Conservation (phyloP, 306 rosid species). For the Cucurbita maxima region DNA sequence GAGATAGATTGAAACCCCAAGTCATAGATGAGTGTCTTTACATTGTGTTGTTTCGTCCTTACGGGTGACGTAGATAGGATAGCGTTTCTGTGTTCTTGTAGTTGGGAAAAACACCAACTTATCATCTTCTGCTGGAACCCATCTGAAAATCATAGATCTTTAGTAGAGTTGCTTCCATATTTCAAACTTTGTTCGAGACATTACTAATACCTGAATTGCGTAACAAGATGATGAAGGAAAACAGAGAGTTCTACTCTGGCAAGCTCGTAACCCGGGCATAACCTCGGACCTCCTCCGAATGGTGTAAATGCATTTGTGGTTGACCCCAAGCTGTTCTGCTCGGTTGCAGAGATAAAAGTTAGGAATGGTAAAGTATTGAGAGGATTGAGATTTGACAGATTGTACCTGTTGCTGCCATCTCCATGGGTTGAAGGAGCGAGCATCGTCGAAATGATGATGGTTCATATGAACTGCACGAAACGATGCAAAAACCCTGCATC, state of each 20-base stretch:
- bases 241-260: conserved; percentile 83
- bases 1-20: neutral
- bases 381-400: neutral
- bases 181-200: neutral
- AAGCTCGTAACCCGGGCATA: conserved; percentile 90
- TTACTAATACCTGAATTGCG: conserved; percentile 48
- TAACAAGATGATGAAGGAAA: conserved; percentile 74
- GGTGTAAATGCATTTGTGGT: conserved; percentile 58
- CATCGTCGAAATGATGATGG: conserved; percentile 68
- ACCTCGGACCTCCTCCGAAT: conserved; percentile 81
- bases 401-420: conserved; percentile 76
- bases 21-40: neutral
- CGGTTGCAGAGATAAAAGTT: neutral
- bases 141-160: conserved; percentile 25
- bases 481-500: conserved; percentile 87
- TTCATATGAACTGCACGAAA: conserved; percentile 85
- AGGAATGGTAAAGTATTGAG: neutral
- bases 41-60: conserved; percentile 5
- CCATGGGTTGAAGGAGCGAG: conserved; percentile 92
- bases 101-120: conserved; percentile 91
- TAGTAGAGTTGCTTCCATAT: neutral
- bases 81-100: conserved; percentile 83
- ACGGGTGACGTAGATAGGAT: conserved; percentile 53
- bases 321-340: conserved; percentile 40
- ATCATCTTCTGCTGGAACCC: conserved; percentile 89